Evolutionary conservation across 2,329 filamentous ascomycete genomes (phyloP), one percentile per base, ranked within the genome.

Genomic region (Clathrospora elynae): DNA sequence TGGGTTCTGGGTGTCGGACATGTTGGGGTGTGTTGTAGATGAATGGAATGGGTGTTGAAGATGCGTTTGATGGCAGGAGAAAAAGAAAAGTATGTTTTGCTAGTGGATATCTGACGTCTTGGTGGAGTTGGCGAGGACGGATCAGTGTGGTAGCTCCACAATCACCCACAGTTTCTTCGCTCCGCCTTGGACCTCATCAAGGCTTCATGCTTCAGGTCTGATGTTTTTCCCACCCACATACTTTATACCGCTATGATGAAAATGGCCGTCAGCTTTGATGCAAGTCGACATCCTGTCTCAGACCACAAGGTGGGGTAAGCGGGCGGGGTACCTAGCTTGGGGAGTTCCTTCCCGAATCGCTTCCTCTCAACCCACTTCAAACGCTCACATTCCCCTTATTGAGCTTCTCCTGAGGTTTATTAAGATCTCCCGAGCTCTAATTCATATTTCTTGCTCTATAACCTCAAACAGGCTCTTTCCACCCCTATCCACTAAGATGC

Each of bases 401-500:
- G n/a, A n/a, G n/a, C n/a, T n/a, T n/a, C n/a, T n/a, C n/a, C n/a
- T n/a, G n/a, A n/a, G n/a, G n/a, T n/a, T n/a, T n/a, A n/a, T n/a
- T n/a, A n/a, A n/a, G n/a, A n/a, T n/a, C n/a, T n/a, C n/a, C n/a
- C n/a, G n/a, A n/a, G n/a, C n/a, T n/a, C n/a, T n/a, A n/a, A 28
- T 28, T 28, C 25, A 28, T 12, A 5, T 28, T n/a, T n/a, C 20
- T 12, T 28, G 11, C n/a, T 36, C 26, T 11, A 31, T n/a, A 23
- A 28, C 3, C 18, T 24, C 18, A 25, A 20, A 12, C 13, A 14
- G 10, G 7, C 18, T 30, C 8, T 14, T 9, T n/a, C 6, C 12
- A 26, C 13, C 17, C 2, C 22, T 14, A 24, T 13, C 4, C 8
- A 28, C 11, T 13, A 51, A n/a, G 5, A 75, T 74, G 72, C 70